phyloP scores from a whole-genome alignment of 164 flowering plant species.

The Warburgia ugandensis region DNA sequence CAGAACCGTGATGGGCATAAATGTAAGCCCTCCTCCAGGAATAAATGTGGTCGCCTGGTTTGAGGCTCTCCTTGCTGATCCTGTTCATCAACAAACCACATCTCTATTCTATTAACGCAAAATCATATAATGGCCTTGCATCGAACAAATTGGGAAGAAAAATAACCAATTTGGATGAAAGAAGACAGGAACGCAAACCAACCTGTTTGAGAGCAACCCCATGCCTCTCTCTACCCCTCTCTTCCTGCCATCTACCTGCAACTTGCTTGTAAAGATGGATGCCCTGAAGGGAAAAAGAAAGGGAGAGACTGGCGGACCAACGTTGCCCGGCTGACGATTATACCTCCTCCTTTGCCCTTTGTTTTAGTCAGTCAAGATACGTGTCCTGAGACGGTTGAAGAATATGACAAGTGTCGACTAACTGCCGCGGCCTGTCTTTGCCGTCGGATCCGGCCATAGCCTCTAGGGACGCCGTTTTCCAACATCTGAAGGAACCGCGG shows the following conservation, averaged over 20 bases:
- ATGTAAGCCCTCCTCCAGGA: slow-evolving; percentile 76
- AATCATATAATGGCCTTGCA: not conserved
- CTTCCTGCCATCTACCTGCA: not conserved
- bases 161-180: not conserved
- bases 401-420: too few species aligned
- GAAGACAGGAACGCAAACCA: not conserved
- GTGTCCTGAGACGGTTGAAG: too few species aligned
- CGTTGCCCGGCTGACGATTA: too few species aligned
- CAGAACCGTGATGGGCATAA: slow-evolving; percentile 81
- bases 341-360: too few species aligned
- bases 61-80: slow-evolving; percentile 37
- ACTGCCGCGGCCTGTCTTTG: too few species aligned
- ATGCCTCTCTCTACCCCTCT: not conserved
- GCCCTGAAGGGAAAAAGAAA: too few species aligned
- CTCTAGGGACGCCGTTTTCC: too few species aligned
- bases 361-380: too few species aligned
- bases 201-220: slow-evolving; percentile 12
- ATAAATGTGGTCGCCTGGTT: slow-evolving; percentile 89
- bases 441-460: too few species aligned
- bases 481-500: too few species aligned
- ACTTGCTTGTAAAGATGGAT: not conserved
- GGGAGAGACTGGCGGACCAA: too few species aligned
- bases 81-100: slow-evolving; percentile 21
- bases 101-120: not conserved
- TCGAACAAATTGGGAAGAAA: not conserved